phyloP scores from a whole-genome alignment of 768 basidiomycete genomes.

The Termitomyces sp. region DNA sequence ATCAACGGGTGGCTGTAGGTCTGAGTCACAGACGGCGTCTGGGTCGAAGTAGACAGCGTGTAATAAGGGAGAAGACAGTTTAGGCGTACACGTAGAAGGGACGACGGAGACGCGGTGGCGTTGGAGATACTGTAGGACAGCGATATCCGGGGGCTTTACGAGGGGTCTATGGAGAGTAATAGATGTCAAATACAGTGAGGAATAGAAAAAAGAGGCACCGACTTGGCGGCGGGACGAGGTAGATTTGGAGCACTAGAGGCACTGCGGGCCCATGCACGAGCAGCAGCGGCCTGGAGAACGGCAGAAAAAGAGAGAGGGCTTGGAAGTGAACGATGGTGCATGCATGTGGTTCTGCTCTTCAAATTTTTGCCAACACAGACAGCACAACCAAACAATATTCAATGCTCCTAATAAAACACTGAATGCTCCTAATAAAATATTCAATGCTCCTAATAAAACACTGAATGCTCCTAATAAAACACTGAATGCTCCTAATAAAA shows the following conservation, averaged over 20 bases:
- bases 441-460: too few species aligned
- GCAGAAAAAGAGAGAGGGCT: constrained; percentile 25
- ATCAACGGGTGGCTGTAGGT: constrained; percentile 19
- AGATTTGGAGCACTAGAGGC: constrained; percentile 5
- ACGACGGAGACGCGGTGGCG: not conserved
- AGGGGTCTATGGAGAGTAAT: constrained; percentile 1
- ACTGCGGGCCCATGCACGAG: constrained; percentile 39
- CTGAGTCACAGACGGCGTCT: constrained; percentile 18
- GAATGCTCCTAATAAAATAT: too few species aligned
- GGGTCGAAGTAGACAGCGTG: constrained; percentile 15
- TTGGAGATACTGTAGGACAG: constrained; percentile 2
- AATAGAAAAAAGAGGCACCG: not conserved
- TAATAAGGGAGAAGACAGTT: not conserved
- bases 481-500: too few species aligned
- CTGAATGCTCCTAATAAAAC: too few species aligned
- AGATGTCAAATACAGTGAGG: not conserved
- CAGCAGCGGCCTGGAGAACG: constrained; percentile 42
- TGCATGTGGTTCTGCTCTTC: constrained; percentile 28
- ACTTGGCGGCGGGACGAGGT: not conserved
- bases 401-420: constrained; percentile 1
- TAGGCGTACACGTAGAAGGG: not conserved
- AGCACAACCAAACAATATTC: constrained; percentile 12
- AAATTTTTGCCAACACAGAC: constrained; percentile 13
- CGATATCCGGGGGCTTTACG: not conserved
- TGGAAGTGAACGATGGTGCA: constrained; percentile 35